A percentile compares a stretch with the other conserved stretches of the same genome.
Evolutionary conservation across 345 rosid species (phyloP).

Genomic region (Alliaria petiolata): DNA sequence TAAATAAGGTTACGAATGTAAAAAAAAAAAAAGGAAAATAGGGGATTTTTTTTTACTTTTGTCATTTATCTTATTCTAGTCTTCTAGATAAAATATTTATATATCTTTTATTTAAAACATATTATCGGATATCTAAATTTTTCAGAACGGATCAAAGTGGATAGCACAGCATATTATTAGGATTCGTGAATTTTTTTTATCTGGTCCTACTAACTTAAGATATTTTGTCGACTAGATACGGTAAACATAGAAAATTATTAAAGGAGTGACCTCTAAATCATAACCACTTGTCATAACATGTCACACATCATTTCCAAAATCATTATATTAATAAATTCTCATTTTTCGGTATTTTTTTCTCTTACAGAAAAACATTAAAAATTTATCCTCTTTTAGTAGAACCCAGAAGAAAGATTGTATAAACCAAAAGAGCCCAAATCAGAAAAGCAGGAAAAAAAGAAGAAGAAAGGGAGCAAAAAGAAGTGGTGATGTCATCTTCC

Average conservation of each 20-base stretch:
- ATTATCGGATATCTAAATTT: background rate
- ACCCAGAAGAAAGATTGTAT: background rate
- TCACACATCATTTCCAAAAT: background rate
- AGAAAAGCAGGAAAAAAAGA: background rate
- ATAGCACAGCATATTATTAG: background rate
- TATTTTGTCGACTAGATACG: slow-evolving; percentile 17
- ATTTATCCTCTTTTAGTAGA: background rate
- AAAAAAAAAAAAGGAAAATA: too few relatives aligned
- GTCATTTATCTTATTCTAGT: background rate
- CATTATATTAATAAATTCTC: background rate
- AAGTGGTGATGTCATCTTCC: slow-evolving; percentile 29
- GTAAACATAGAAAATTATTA: background rate
- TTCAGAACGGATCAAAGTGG: slow-evolving; percentile 1
- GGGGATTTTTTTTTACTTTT: too few relatives aligned
- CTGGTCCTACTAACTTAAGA: slow-evolving; percentile 10
- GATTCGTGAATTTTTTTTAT: background rate
- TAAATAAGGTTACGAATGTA: too few relatives aligned
- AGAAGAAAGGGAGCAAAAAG: background rate
- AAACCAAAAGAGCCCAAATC: background rate
- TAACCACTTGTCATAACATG: slow-evolving; percentile 23
- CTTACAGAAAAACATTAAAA: background rate
- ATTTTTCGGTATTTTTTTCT: background rate
- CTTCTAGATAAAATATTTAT: background rate
- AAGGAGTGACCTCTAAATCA: slow-evolving; percentile 13
- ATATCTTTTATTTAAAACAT: background rate